phyloP scores from a whole-genome alignment of 371 early-diverging fungal genomes.

The Funneliformis caledonium region DNA sequence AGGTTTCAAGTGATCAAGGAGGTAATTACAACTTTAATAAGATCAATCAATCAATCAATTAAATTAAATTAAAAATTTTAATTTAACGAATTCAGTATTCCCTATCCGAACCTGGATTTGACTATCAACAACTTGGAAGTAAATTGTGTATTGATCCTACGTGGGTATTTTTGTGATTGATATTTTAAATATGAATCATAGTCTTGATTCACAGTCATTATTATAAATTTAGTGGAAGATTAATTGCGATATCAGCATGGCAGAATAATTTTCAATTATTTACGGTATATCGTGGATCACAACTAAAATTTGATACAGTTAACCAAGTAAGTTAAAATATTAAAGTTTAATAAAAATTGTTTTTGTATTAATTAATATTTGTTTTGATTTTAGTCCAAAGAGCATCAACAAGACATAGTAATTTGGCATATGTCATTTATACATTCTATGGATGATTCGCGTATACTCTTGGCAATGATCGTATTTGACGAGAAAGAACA shows the following conservation, averaged over 20 bases:
- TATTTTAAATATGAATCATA: neutral
- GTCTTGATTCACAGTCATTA: neutral
- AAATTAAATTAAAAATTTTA: neutral
- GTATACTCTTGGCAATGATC: slow-evolving; percentile 8
- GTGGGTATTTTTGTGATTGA: slow-evolving; percentile 1
- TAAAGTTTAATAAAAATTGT: neutral
- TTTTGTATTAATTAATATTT: slow-evolving; percentile 1
- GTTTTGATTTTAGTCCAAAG: slow-evolving; percentile 13
- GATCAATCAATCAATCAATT: neutral
- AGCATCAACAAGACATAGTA: neutral
- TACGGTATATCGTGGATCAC: neutral
- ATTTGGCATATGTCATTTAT: slow-evolving; percentile 32
- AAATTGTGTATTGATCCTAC: slow-evolving; percentile 19
- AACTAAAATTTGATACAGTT: slow-evolving; percentile 5
- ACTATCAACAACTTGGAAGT: slow-evolving; percentile 15
- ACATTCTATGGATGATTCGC: slow-evolving; percentile 15
- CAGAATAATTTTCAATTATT: slow-evolving; percentile 23
- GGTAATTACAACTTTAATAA: neutral
- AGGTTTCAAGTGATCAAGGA: slow-evolving; percentile 19
- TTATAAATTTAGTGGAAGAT: neutral
- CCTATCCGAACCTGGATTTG: slow-evolving; percentile 33
- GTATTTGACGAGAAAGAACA: slow-evolving; percentile 2
- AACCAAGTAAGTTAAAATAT: neutral
- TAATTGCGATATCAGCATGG: slow-evolving; percentile 32
- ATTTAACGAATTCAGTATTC: neutral